phyloP scores from a whole-genome alignment of 2,329 filamentous ascomycete genomes.

The Sporothrix euskadiensis region DNA sequence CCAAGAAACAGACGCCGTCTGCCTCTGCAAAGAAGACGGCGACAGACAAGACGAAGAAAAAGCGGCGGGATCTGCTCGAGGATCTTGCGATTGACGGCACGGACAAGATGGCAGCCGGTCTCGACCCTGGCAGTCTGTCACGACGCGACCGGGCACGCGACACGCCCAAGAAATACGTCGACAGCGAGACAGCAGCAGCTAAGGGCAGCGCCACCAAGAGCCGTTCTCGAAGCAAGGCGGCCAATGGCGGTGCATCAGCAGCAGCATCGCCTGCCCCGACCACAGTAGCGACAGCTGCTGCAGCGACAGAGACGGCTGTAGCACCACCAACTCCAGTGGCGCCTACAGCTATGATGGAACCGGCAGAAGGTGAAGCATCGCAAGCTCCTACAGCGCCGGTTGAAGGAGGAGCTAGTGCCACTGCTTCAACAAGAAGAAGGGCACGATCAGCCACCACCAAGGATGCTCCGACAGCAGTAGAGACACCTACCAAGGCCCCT shows the following conservation, averaged over 20 bases:
- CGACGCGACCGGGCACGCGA: constrained; percentile 41
- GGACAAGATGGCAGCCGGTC: constrained; percentile 53
- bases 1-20: constrained; percentile 24
- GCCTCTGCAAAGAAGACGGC: neutral
- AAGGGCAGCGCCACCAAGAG: neutral
- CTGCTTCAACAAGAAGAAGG: constrained; percentile 6
- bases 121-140: constrained; percentile 48
- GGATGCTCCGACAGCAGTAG: neutral
- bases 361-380: neutral
- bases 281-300: no score
- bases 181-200: neutral
- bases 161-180: constrained; percentile 29
- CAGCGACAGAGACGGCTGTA: neutral
- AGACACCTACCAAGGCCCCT: neutral
- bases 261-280: neutral
- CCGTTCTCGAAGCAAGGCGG: neutral
- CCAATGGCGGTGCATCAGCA: neutral
- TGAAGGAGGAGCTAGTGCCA: neutral
- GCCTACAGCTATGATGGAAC: neutral
- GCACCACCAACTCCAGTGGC: neutral
- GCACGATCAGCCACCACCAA: neutral
- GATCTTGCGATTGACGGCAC: constrained; percentile 32
- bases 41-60: constrained; percentile 25
- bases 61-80: constrained; percentile 29
- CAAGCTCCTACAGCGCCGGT: neutral